Evolutionary conservation across 192 early-diverging fungal genomes (phyloP), one percentile per base, ranked within the genome.

Genomic region (Coemansia sp.): DNA sequence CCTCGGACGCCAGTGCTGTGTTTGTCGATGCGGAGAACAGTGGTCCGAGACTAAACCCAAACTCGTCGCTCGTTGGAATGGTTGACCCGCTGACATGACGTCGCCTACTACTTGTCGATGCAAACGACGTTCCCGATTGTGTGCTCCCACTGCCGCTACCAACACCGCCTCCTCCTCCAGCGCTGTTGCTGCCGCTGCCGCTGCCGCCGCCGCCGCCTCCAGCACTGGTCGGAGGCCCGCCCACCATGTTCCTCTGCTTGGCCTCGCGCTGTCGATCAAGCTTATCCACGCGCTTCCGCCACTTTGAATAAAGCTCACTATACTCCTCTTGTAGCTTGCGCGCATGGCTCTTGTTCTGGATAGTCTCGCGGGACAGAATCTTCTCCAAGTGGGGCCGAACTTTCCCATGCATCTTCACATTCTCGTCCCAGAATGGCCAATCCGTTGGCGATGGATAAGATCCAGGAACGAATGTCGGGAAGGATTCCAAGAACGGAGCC

Each of bases 391-490:
- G 58, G 6, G 77, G 72, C 29, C 50, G 56, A 19, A 74, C 38
- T 31, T 60, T 54, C 17, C 55, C 61, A 28, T 79, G 72, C 13
- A 44, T 60, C 5, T 53, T 47, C 40, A 67, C 64, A 41, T 57
- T 69, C n/a, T 69, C 71, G 2, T 44, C 47, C 77, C 77, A 79
- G 44, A 79, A 79, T 53, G 71, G 71, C 77, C 77, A 79, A 55
- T 79, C 72, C 0, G 42, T 37, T 14, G 76, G 76, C 25, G 64
- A 48, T 29, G 62, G 62, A 27, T 70, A 74, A 15, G 40, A 28
- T 2, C 76, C 76, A 11, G 76, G 76, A 9, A 79, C 62, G 54
- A 79, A 69, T 19, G 40, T 60, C 17, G 76, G 71, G 33, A 42
- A 79, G 2, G 63, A 66, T 14, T 30, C 22, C 9, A 79, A 56